Conservation (phyloP, 306 rosid genomes). For the Cicer arietinum region DNA sequence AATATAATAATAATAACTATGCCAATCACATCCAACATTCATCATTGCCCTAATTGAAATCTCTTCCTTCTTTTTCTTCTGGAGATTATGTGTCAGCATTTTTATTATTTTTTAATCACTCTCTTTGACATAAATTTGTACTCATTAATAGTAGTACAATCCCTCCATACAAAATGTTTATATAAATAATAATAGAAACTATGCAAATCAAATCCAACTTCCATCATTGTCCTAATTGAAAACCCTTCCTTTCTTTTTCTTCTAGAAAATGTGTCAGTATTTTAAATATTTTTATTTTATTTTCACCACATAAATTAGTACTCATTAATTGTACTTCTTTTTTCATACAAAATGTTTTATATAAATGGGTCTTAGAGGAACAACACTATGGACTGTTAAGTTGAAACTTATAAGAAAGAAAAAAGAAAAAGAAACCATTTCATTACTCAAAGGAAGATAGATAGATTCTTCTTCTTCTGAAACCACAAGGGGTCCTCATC, state of each 20-base stretch:
- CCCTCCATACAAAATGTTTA: neutral
- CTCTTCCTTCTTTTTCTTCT: too few species aligned
- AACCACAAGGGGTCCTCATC: slow-evolving; percentile 35
- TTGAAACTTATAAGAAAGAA: neutral
- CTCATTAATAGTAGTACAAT: too few species aligned
- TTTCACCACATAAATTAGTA: neutral
- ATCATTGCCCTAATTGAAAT: too few species aligned
- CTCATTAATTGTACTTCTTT: slow-evolving; percentile 29
- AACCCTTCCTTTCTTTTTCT: slow-evolving; percentile 3
- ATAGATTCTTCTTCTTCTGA: slow-evolving; percentile 36
- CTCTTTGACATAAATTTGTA: too few species aligned
- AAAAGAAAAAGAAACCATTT: neutral
- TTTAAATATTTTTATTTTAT: neutral
- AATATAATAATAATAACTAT: neutral
- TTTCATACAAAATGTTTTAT: slow-evolving; percentile 20
- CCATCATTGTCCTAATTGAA: slow-evolving; percentile 48
- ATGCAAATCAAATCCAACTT: slow-evolving; percentile 32
- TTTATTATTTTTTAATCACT: too few species aligned
- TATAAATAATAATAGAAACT: slow-evolving; percentile 8
- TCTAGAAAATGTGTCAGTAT: slow-evolving; percentile 34
- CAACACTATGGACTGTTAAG: slow-evolving; percentile 41
- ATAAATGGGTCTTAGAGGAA: slow-evolving; percentile 47
- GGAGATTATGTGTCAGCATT: too few species aligned
- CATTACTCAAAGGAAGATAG: slow-evolving; percentile 46
- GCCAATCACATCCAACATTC: too few species aligned